Percentiles rank a stretch among this genome's conserved stretches.
Evolutionary conservation across 352 stramenopile genomes (phyloP).

Genomic region (Thraustochytrium striatum): DNA sequence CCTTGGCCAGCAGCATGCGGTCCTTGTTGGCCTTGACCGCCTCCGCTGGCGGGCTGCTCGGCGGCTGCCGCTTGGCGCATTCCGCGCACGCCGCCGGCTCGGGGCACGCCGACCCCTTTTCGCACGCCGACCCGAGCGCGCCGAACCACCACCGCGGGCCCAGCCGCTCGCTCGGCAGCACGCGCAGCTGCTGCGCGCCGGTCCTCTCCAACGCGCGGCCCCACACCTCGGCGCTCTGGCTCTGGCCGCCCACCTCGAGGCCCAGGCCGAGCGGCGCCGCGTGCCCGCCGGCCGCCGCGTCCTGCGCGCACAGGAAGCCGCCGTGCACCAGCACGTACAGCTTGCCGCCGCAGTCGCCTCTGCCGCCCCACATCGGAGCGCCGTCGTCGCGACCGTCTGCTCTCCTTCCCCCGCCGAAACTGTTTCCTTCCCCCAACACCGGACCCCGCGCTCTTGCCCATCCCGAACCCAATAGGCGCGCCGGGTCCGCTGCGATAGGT

Average conservation of each 20-base stretch:
- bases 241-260: not conserved
- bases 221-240: not conserved
- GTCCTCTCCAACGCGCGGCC: not conserved
- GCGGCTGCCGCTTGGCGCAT: not conserved
- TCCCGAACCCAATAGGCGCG: too few relatives aligned
- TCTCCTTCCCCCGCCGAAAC: too few relatives aligned
- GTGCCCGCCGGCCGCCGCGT: not conserved
- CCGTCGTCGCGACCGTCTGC: too few relatives aligned
- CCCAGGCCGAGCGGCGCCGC: not conserved
- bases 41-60: not conserved
- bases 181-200: not conserved
- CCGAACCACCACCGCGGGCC: slow-evolving; percentile 14
- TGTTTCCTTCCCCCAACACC: too few relatives aligned
- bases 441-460: too few relatives aligned
- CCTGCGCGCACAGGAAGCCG: slow-evolving; percentile 10
- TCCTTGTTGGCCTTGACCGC: not conserved
- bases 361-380: too few relatives aligned
- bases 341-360: slow-evolving; percentile 5
- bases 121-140: not conserved
- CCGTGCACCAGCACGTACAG: slow-evolving; percentile 26
- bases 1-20: not conserved
- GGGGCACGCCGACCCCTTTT: not conserved
- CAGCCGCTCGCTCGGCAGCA: not conserved
- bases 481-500: too few relatives aligned
- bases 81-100: not conserved